Base-by-base conservation (phyloP, 2,329 filamentous ascomycete species). In the Neonectria faginata region DNA sequence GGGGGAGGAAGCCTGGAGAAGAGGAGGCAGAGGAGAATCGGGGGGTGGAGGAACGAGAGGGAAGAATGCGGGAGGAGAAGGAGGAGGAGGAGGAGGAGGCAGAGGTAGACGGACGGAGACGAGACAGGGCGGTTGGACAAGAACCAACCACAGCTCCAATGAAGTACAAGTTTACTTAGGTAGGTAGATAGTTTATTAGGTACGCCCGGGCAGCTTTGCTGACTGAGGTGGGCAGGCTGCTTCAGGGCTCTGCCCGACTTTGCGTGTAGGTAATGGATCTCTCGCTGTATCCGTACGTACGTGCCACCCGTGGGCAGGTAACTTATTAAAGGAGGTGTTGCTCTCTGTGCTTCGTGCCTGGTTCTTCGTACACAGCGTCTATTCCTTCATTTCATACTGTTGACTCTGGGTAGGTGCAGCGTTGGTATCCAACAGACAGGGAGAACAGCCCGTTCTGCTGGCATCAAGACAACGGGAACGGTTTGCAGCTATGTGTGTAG, bases 1-100 rank as follows among this genome's bases (percentile, higher is more conserved):
- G 5, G 25, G 25, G 25, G 6, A 25, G 64, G 62, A 66, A 69
- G 70, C 69, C 73, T 72, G 68, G 74, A 72, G 72, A 70, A 74
- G 70, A 67, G 63, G 65, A 65, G 65, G 66, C 67, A 66, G 68
- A 67, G 72, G 63, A 65, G 69, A 65, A 70, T 64, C 65, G 69
- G 68, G 67, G 25, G 64, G 64, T 70, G 66, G 54, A 65, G 69
- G 67, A 68, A 67, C 60, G 54, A 59, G 66, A 67, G 62, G 64
- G 54, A 69, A 57, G 66, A 65, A 68, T 71, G 65, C 67, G 62
- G 65, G 47, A 67, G 65, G 44, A 67, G 66, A 56, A 58, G 57
- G 25, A 25, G 25, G 25, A 25, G 25, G 25, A 25, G 5, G 25
- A 25, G 25, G 25, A 25, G 25, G 25, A 25, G 25, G 22, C 22